phyloP scores from a whole-genome alignment of 495 filamentous ascomycete genomes.

The Hyaloscypha finlandica region DNA sequence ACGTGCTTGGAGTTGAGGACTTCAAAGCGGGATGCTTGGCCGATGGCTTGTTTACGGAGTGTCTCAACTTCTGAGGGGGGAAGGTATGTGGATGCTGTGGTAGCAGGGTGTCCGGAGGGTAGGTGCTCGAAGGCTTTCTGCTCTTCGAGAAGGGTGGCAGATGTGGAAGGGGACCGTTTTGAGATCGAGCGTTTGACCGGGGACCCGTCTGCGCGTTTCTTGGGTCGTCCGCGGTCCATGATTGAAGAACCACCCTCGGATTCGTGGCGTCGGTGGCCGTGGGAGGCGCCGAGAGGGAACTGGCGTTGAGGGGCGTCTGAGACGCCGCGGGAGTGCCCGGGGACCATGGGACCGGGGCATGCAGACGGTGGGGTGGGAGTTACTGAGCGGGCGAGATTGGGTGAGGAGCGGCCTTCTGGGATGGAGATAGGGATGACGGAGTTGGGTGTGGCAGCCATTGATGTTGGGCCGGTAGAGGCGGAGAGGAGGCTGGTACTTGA shows the following conservation, averaged over 20 bases:
- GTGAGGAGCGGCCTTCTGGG: slow-evolving; percentile 40
- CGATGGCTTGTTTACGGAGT: slow-evolving; percentile 62
- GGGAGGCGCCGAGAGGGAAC: slow-evolving; percentile 16
- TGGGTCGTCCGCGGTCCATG: slow-evolving; percentile 60
- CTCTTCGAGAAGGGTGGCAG: slow-evolving; percentile 39
- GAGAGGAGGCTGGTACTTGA: slow-evolving; percentile 45
- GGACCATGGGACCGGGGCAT: slow-evolving; percentile 21
- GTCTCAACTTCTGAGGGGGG: slow-evolving; percentile 51
- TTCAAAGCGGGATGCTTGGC: slow-evolving; percentile 66
- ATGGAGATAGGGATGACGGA: slow-evolving; percentile 48
- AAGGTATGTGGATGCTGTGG: slow-evolving; percentile 50
- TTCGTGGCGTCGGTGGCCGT: slow-evolving; percentile 49
- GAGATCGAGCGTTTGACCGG: slow-evolving; percentile 14
- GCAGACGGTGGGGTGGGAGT: slow-evolving; percentile 30
- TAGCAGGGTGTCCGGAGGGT: slow-evolving; percentile 57
- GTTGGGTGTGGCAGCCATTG: slow-evolving; percentile 42
- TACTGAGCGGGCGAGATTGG: slow-evolving; percentile 17
- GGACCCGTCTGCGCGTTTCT: slow-evolving; percentile 42
- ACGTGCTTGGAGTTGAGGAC: slow-evolving; percentile 69
- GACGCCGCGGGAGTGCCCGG: slow-evolving; percentile 36
- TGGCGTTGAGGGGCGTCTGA: slow-evolving; percentile 30
- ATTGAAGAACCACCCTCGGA: slow-evolving; percentile 55
- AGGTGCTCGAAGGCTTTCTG: slow-evolving; percentile 54
- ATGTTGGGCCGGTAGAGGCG: slow-evolving; percentile 42
- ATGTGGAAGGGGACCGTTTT: slow-evolving; percentile 22